A percentile compares a stretch with the other conserved stretches of the same genome.
Evolutionary conservation across 805 yeast species (phyloP).

Genomic region (Starmerella riodocensis): DNA sequence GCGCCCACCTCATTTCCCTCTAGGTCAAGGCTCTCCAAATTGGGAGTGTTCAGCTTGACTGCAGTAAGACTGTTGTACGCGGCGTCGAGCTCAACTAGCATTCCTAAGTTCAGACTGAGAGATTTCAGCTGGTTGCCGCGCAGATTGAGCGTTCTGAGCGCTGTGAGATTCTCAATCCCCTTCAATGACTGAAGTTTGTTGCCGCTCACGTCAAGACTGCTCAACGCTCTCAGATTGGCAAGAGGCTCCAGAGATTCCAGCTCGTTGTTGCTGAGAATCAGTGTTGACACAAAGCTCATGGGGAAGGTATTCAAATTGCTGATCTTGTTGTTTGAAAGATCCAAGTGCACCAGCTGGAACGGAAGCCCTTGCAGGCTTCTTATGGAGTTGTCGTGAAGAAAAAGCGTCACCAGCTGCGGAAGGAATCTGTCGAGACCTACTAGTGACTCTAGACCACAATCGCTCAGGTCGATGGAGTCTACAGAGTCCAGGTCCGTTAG

Average conservation of each 20-base stretch:
- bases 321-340: conserved; percentile 15
- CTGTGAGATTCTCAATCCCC: conserved; percentile 18
- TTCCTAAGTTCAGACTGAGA: conserved; percentile 13
- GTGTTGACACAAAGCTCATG: conserved; percentile 14
- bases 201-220: conserved; percentile 18
- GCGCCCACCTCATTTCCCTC: conserved; percentile 14
- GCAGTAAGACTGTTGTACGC: conserved; percentile 16
- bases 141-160: conserved; percentile 17
- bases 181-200: conserved; percentile 14
- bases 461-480: conserved; percentile 16
- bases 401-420: conserved; percentile 16
- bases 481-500: conserved; percentile 1
- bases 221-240: conserved; percentile 17
- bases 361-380: conserved; percentile 21
- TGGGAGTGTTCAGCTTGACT: conserved; percentile 16
- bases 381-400: conserved; percentile 14
- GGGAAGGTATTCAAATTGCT: conserved; percentile 18
- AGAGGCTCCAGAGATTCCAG: conserved; percentile 17
- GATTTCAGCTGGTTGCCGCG: conserved; percentile 14
- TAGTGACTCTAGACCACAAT: conserved; percentile 16
- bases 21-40: conserved; percentile 17
- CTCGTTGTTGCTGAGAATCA: conserved; percentile 17
- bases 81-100: conserved; percentile 19
- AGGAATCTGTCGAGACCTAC: conserved; percentile 17
- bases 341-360: conserved; percentile 14